These are phyloP conservation scores for Lenwebbia sp. DNA, from an alignment of 345 rosid species.

Conservation along the genomic window DNA sequence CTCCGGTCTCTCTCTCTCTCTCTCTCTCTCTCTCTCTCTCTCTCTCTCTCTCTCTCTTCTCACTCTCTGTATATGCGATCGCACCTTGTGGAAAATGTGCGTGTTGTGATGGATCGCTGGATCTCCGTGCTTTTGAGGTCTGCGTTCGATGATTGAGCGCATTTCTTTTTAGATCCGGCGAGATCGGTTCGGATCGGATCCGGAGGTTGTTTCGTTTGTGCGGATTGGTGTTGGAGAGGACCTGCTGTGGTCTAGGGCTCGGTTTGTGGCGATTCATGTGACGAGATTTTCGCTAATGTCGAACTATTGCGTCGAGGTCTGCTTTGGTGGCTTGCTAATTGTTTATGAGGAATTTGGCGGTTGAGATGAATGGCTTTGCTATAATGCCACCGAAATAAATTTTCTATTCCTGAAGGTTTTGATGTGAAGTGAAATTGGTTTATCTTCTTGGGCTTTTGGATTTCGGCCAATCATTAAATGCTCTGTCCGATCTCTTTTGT, in stretches of 20 bases:
- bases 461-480: not conserved
- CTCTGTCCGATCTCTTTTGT: not conserved
- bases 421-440: not conserved
- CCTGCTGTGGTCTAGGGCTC: not conserved
- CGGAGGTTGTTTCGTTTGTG: not conserved
- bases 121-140: not conserved
- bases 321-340: not conserved
- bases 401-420: not conserved
- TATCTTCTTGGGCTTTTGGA: not conserved
- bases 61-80: not conserved
- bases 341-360: not conserved
- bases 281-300: not conserved
- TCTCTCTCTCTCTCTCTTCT: not conserved
- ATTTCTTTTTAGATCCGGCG: not conserved
- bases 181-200: slow-evolving; percentile 11
- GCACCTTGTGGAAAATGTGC: not conserved
- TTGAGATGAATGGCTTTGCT: not conserved
- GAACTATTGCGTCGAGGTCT: not conserved
- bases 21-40: not conserved
- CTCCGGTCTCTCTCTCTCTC: slow-evolving; percentile 26
- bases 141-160: not conserved
- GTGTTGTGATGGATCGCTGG: not conserved
- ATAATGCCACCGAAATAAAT: not conserved
- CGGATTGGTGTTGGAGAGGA: not conserved
- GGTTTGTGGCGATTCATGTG: not conserved